phyloP scores from a whole-genome alignment of 2,329 filamentous ascomycete genomes.

The Nothophaeocryptopus gaeumannii region DNA sequence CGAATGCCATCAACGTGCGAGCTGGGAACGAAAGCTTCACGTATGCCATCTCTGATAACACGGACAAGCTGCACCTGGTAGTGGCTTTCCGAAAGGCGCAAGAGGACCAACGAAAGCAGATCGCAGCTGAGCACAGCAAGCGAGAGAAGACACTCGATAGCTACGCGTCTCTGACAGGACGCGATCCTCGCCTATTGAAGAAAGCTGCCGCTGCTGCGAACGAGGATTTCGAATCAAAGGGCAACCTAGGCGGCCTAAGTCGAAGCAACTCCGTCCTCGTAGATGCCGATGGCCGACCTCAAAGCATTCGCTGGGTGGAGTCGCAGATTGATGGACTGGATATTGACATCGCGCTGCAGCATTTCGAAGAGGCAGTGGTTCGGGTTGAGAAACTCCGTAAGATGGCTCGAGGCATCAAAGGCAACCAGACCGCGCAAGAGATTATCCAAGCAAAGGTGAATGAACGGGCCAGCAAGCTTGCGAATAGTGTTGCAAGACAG shows the following conservation, averaged over 20 bases:
- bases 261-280: conserved; percentile 63
- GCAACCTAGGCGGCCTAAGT: conserved; percentile 23
- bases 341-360: conserved; percentile 89
- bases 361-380: conserved; percentile 78
- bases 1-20: conserved; percentile 85
- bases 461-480: conserved; percentile 75
- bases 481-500: conserved; percentile 73
- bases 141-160: conserved; percentile 61
- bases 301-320: conserved; percentile 94
- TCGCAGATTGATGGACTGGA: conserved; percentile 93
- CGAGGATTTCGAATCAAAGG: conserved; percentile 42
- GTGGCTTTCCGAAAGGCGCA: conserved; percentile 89
- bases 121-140: conserved; percentile 83
- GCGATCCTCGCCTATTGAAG: conserved; percentile 60
- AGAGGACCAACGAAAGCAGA: conserved; percentile 81
- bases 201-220: conserved; percentile 35
- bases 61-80: conserved; percentile 76
- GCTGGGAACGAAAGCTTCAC: conserved; percentile 90
- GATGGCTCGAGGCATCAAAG: conserved; percentile 75
- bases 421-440: conserved; percentile 82
- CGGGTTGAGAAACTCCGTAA: conserved; percentile 81
- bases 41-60: conserved; percentile 72
- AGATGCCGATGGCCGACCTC: conserved; percentile 93
- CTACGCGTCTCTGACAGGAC: conserved; percentile 30
- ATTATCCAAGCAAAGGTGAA: conserved; percentile 91